phyloP scores from a whole-genome alignment of 2,329 filamentous ascomycete genomes.

The Pseudopyricularia cyperi region DNA sequence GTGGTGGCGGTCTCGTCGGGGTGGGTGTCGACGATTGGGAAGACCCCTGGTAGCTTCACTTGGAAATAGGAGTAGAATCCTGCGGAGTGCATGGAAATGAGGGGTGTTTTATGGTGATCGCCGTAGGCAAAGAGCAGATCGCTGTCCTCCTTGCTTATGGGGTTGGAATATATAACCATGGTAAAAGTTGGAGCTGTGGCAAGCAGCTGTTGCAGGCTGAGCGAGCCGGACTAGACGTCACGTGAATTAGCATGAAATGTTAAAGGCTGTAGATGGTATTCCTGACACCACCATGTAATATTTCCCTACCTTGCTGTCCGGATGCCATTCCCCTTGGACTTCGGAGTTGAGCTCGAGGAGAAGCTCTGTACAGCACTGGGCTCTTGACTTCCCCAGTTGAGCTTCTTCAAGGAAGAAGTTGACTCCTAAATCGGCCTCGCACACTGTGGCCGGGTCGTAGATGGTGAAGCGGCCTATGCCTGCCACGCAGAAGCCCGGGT shows the following conservation, averaged over 20 bases:
- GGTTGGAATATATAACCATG: constrained; percentile 40
- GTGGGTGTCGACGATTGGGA: constrained; percentile 91
- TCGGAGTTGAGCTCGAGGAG: constrained; percentile 87
- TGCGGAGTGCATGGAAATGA: constrained; percentile 74
- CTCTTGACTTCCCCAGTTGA: constrained; percentile 63
- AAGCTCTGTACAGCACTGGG: constrained; percentile 63
- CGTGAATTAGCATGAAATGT: constrained; percentile 2
- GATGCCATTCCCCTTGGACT: constrained; percentile 63
- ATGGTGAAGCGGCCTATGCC: constrained; percentile 88
- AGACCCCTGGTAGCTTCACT: constrained; percentile 63
- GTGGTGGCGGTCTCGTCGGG: constrained; percentile 75
- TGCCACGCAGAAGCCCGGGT: constrained; percentile 15
- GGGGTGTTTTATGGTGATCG: constrained; percentile 49
- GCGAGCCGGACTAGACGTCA: constrained; percentile 2
- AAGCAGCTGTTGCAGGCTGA: constrained; percentile 20
- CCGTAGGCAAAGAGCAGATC: constrained; percentile 32
- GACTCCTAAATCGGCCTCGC: constrained; percentile 73
- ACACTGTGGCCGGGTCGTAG: constrained; percentile 66
- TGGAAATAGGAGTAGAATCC: constrained; percentile 88
- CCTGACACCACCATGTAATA: background rate
- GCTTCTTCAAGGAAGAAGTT: constrained; percentile 91
- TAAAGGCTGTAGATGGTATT: background rate
- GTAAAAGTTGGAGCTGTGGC: constrained; percentile 30
- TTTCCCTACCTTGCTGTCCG: constrained; percentile 28
- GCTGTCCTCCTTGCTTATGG: constrained; percentile 30